phyloP scores from a whole-genome alignment of 495 filamentous ascomycete species.

The Ascodesmis nigricans region DNA sequence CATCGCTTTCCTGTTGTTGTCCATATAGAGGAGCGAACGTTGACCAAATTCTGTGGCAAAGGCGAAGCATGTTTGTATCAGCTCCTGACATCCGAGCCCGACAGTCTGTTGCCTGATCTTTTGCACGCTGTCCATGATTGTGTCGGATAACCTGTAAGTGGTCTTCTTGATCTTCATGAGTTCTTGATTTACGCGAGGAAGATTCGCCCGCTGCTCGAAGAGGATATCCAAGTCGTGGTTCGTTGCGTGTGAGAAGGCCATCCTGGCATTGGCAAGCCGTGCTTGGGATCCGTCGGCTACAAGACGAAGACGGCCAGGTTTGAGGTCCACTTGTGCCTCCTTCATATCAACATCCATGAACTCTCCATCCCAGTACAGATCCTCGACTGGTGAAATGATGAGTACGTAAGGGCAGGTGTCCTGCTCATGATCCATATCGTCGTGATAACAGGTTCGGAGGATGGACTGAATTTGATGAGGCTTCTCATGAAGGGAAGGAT shows the following conservation, averaged over 20 bases:
- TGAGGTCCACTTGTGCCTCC: slow-evolving; percentile 64
- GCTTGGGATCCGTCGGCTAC: slow-evolving; percentile 72
- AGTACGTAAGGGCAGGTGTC: slow-evolving; percentile 74
- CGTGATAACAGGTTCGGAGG: slow-evolving; percentile 69
- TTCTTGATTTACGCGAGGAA: slow-evolving; percentile 74
- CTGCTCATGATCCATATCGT: slow-evolving; percentile 31
- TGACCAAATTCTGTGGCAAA: slow-evolving; percentile 97
- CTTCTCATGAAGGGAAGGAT: slow-evolving; percentile 49
- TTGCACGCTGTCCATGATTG: slow-evolving; percentile 97
- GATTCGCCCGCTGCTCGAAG: slow-evolving; percentile 77
- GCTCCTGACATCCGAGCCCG: slow-evolving; percentile 72
- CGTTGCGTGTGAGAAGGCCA: slow-evolving; percentile 49
- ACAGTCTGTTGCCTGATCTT: slow-evolving; percentile 67
- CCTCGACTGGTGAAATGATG: slow-evolving; percentile 59
- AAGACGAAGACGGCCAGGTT: slow-evolving; percentile 65
- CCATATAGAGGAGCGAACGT: slow-evolving; percentile 77
- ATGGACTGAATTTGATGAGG: slow-evolving; percentile 63
- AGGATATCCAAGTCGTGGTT: slow-evolving; percentile 67
- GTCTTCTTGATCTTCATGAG: slow-evolving; percentile 90
- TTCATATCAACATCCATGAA: slow-evolving; percentile 45
- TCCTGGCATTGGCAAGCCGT: slow-evolving; percentile 54
- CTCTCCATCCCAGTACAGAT: slow-evolving; percentile 63
- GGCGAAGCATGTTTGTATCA: slow-evolving; percentile 96
- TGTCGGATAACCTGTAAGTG: slow-evolving; percentile 89
- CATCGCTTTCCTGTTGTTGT: slow-evolving; percentile 78